phyloP scores from a whole-genome alignment of 2,329 filamentous ascomycete genomes.

The Metarhizium brunneum region DNA sequence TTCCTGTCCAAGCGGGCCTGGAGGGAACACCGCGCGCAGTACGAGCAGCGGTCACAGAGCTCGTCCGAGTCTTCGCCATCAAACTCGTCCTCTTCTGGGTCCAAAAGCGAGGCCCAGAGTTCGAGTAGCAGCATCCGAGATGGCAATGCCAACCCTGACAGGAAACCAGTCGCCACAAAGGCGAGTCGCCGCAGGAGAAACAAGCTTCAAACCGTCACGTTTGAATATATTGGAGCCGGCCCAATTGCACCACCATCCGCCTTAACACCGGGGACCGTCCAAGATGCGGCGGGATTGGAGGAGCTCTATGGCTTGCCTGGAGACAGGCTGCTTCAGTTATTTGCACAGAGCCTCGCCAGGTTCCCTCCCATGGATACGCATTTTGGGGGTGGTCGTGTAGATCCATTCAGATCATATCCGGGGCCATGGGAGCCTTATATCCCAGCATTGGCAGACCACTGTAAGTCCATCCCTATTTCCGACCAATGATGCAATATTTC shows the following conservation, averaged over 20 bases:
- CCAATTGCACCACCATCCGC: not conserved
- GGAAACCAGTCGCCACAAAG: too few relatives aligned
- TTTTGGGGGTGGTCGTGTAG: conserved; percentile 16
- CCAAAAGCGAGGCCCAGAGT: too few relatives aligned
- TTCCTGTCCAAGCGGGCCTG: conserved; percentile 10
- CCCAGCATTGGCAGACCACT: conserved; percentile 16
- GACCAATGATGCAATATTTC: too few relatives aligned
- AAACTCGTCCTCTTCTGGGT: too few relatives aligned
- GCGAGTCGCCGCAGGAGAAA: too few relatives aligned
- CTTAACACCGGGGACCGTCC: not conserved
- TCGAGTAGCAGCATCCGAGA: too few relatives aligned
- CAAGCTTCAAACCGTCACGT: too few relatives aligned
- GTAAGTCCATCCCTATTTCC: conserved; percentile 6
- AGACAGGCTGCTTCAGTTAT: not conserved
- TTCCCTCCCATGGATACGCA: conserved; percentile 10
- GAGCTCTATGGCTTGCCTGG: not conserved
- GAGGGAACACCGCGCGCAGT: conserved; percentile 1
- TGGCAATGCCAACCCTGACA: too few relatives aligned
- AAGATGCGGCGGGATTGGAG: not conserved
- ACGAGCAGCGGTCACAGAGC: not conserved
- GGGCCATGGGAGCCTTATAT: conserved; percentile 12
- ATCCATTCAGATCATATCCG: conserved; percentile 13
- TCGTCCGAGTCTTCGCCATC: not conserved
- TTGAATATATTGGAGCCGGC: too few relatives aligned
- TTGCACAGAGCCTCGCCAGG: not conserved